These are phyloP conservation scores for Diplodia intermedia DNA, from an alignment of 2,329 filamentous ascomycete genomes.

Conservation along the genomic window DNA sequence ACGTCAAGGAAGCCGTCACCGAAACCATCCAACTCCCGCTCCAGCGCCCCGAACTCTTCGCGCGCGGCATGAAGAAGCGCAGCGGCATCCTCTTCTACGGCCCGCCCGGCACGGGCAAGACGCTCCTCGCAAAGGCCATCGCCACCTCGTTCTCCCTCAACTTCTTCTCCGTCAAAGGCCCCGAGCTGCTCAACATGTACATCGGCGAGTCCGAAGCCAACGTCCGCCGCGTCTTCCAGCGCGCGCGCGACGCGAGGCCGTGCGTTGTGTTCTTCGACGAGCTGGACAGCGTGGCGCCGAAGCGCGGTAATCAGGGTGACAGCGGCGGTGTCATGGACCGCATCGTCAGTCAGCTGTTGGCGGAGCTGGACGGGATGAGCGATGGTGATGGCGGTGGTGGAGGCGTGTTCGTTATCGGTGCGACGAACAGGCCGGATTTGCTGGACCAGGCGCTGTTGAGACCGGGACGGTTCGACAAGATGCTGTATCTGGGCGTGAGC, in stretches of 20 bases:
- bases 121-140: slow-evolving; percentile 89
- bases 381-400: slow-evolving; percentile 78
- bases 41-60: slow-evolving; percentile 90
- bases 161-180: slow-evolving; percentile 93
- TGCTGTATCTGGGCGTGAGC: slow-evolving; percentile 95
- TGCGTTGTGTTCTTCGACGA: slow-evolving; percentile 96
- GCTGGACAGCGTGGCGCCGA: slow-evolving; percentile 90
- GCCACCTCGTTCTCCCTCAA: slow-evolving; percentile 93
- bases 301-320: slow-evolving; percentile 95
- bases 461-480: slow-evolving; percentile 95
- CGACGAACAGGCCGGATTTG: slow-evolving; percentile 92
- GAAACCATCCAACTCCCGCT: slow-evolving; percentile 95
- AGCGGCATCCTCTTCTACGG: slow-evolving; percentile 93
- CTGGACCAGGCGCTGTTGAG: slow-evolving; percentile 88
- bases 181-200: slow-evolving; percentile 93
- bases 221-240: slow-evolving; percentile 86
- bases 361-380: slow-evolving; percentile 97
- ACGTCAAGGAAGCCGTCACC: slow-evolving; percentile 96
- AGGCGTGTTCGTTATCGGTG: slow-evolving; percentile 95
- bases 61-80: slow-evolving; percentile 97
- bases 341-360: slow-evolving; percentile 92
- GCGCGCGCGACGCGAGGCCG: slow-evolving; percentile 82
- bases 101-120: slow-evolving; percentile 90
- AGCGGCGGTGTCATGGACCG: slow-evolving; percentile 98
- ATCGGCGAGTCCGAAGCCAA: slow-evolving; percentile 95